These are phyloP conservation scores for Closterium sp. DNA, from an alignment of 139 green algal species.

Conservation along the genomic window DNA sequence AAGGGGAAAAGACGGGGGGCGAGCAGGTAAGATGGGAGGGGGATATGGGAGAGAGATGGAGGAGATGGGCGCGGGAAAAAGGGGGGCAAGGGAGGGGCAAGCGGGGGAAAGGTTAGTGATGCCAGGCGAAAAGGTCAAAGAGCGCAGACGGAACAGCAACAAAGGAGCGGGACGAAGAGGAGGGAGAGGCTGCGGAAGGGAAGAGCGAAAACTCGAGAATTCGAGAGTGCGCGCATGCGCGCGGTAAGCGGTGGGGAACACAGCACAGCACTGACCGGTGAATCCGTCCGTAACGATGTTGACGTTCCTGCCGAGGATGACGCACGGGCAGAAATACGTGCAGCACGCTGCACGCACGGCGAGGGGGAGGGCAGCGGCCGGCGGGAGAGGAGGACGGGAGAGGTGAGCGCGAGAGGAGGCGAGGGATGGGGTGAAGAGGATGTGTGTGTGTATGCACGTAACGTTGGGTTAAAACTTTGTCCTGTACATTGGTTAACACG, in stretches of 20 bases:
- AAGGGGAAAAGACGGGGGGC: neutral
- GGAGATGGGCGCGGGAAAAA: neutral
- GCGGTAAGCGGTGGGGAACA: too few species aligned
- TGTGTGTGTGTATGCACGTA: neutral
- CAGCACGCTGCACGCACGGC: constrained; percentile 1
- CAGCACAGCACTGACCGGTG: neutral
- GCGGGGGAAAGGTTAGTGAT: too few species aligned
- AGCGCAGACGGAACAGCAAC: too few species aligned
- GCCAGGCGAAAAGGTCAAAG: too few species aligned
- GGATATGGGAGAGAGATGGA: neutral
- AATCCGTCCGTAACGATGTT: constrained; percentile 21
- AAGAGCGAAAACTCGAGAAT: too few species aligned
- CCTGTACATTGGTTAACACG: too few species aligned
- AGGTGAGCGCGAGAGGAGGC: neutral
- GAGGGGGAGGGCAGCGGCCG: neutral
- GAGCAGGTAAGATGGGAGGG: neutral
- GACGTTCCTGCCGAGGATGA: constrained; percentile 20
- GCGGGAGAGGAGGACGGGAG: neutral
- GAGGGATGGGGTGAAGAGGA: neutral
- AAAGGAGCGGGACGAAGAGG: too few species aligned
- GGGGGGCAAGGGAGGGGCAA: too few species aligned
- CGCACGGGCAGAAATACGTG: constrained; percentile 16
- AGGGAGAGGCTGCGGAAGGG: too few species aligned
- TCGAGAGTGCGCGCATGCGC: too few species aligned
- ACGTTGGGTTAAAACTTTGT: neutral